Percentiles rank a stretch among this genome's conserved stretches.
phyloP scores from a whole-genome alignment of 768 basidiomycete species.

The Psilocybe cubensis region DNA sequence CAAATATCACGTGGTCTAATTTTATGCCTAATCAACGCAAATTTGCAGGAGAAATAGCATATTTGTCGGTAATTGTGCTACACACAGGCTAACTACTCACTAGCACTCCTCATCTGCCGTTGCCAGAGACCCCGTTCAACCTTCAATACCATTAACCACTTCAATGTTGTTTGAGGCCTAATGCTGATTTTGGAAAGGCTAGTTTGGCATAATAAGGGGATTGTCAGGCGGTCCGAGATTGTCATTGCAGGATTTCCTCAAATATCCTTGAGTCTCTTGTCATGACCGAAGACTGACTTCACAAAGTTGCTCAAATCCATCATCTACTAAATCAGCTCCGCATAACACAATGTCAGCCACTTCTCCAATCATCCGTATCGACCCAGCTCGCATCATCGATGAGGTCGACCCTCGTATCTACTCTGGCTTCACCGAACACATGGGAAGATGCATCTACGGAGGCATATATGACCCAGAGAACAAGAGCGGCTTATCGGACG shows the following conservation, averaged over 20 bases:
- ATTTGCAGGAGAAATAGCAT: no score
- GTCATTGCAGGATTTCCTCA: not conserved
- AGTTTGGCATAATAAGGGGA: no score
- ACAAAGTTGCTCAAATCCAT: not conserved
- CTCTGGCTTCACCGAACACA: conserved; percentile 66
- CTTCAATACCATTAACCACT: no score
- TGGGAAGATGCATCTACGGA: conserved; percentile 59
- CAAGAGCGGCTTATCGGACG: conserved; percentile 36
- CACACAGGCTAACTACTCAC: no score
- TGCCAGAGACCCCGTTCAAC: no score
- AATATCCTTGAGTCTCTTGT: not conserved
- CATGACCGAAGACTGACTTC: not conserved
- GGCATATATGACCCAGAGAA: conserved; percentile 48
- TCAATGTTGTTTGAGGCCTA: no score
- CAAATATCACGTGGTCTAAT: no score
- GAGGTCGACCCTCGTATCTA: conserved; percentile 54
- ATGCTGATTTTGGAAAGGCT: no score
- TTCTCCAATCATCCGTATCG: conserved; percentile 40
- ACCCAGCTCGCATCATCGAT: conserved; percentile 43
- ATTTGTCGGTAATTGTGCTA: no score
- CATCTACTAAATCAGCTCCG: not conserved
- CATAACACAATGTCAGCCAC: not conserved
- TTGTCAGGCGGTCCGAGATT: no score
- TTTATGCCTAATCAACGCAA: no score
- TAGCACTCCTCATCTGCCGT: no score